Evolutionary conservation across 192 early-diverging fungal species (phyloP).

Genomic region (Lobosporangium transversale): DNA sequence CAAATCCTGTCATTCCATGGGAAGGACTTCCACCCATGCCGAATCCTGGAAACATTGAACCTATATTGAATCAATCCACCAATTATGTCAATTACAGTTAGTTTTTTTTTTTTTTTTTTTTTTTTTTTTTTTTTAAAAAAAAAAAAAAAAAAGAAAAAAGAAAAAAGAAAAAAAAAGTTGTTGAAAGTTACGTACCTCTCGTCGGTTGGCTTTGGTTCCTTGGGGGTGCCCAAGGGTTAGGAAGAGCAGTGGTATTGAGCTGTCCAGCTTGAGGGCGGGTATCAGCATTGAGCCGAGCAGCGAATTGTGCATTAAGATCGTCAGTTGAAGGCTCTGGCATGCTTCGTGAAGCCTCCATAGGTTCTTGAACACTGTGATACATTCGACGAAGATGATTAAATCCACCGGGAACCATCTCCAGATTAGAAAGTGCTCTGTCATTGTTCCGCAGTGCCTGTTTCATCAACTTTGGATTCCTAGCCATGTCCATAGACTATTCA

Average conservation of each 20-base stretch:
- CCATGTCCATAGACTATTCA: slow-evolving; percentile 56
- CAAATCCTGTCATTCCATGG: slow-evolving; percentile 21
- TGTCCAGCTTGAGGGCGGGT: slow-evolving; percentile 58
- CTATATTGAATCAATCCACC: too few relatives aligned
- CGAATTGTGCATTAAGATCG: slow-evolving; percentile 63
- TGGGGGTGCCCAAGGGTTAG: slow-evolving; percentile 65
- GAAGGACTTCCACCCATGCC: slow-evolving; percentile 15
- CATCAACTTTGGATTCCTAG: slow-evolving; percentile 69
- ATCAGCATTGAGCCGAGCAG: slow-evolving; percentile 63
- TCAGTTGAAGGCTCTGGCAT: slow-evolving; percentile 55
- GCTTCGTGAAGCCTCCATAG: slow-evolving; percentile 62
- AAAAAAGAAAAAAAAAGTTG: not conserved
- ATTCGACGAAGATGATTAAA: slow-evolving; percentile 70
- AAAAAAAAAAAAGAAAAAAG: too few relatives aligned
- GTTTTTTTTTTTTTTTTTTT: too few relatives aligned
- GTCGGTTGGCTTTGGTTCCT: slow-evolving; percentile 21
- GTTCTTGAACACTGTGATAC: slow-evolving; percentile 66
- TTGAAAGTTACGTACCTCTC: slow-evolving; percentile 11
- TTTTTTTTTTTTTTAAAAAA: too few relatives aligned
- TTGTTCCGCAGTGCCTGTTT: slow-evolving; percentile 71
- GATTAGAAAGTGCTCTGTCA: slow-evolving; percentile 70
- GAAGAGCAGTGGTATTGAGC: slow-evolving; percentile 63
- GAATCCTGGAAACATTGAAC: slow-evolving; percentile 26
- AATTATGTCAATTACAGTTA: too few relatives aligned
- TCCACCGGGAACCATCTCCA: slow-evolving; percentile 73